Conservation (phyloP, 306 rosid species). For the Rosa lucieae region DNA sequence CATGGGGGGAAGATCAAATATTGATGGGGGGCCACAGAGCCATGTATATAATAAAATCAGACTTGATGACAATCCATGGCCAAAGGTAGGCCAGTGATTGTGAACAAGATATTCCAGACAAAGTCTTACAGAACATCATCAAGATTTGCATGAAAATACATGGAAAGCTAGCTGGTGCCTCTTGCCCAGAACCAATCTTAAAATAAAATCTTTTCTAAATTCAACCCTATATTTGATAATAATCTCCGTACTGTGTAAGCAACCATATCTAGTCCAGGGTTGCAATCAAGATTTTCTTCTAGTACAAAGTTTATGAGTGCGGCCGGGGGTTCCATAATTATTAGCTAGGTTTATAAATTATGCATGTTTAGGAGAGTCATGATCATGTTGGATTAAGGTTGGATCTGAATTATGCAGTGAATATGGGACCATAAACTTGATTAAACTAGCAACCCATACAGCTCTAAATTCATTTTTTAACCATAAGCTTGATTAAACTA, state of each 20-base stretch:
- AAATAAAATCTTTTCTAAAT: conserved; percentile 19
- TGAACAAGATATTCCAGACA: conserved; percentile 89
- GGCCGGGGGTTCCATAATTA: conserved; percentile 20
- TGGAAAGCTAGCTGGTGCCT: conserved; percentile 50
- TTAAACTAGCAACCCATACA: not conserved
- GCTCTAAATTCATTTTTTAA: not conserved
- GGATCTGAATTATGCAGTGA: not conserved
- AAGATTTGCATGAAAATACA: conserved; percentile 51
- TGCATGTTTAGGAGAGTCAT: not conserved
- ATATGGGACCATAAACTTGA: not conserved
- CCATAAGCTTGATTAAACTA: not conserved
- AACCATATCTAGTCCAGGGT: conserved; percentile 33
- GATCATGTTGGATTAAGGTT: conserved; percentile 2
- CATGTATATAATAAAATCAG: conserved; percentile 26
- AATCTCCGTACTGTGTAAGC: conserved; percentile 44
- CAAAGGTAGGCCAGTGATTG: conserved; percentile 56
- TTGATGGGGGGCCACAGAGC: conserved; percentile 41
- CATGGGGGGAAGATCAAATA: conserved; percentile 38
- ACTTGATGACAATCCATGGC: conserved; percentile 41
- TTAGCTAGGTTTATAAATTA: not conserved
- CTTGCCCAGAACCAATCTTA: conserved; percentile 30
- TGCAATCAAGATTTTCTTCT: conserved; percentile 35
- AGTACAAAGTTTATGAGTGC: conserved; percentile 28
- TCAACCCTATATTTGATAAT: conserved; percentile 34
- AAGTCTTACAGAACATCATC: conserved; percentile 43